A percentile compares a stretch with the other conserved stretches of the same genome.
These are phyloP conservation scores for Dioszegia hungarica DNA, from an alignment of 768 basidiomycete species.

Conservation along the genomic window DNA sequence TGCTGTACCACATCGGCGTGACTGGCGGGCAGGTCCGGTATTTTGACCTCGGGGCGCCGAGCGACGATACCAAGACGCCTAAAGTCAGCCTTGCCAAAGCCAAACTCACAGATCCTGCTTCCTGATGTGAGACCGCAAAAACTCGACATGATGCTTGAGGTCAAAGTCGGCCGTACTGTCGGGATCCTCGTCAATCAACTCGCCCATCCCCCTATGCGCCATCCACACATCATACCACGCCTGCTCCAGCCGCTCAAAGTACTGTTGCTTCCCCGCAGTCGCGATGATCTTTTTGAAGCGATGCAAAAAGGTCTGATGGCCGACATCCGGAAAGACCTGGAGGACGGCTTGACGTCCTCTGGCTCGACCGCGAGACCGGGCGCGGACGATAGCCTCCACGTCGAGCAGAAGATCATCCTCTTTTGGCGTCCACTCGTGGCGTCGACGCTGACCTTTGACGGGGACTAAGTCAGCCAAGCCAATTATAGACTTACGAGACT, in stretches of 20 bases:
- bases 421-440: slow-evolving; percentile 67
- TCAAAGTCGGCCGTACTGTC: slow-evolving; percentile 68
- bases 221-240: slow-evolving; percentile 76
- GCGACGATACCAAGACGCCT: slow-evolving; percentile 8
- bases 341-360: slow-evolving; percentile 65
- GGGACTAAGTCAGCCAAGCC: not conserved
- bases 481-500: not conserved
- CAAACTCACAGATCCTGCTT: slow-evolving; percentile 75
- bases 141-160: slow-evolving; percentile 72
- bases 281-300: slow-evolving; percentile 56
- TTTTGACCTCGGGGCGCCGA: not conserved
- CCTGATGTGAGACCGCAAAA: slow-evolving; percentile 73
- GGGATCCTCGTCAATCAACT: slow-evolving; percentile 68
- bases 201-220: slow-evolving; percentile 61
- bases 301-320: slow-evolving; percentile 10
- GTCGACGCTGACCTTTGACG: not conserved
- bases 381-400: slow-evolving; percentile 72
- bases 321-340: slow-evolving; percentile 66
- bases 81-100: not conserved
- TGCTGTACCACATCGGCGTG: slow-evolving; percentile 2
- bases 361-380: slow-evolving; percentile 63
- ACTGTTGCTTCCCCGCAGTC: slow-evolving; percentile 67
- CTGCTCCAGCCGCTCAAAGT: slow-evolving; percentile 72
- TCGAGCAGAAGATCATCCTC: slow-evolving; percentile 87
- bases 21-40: slow-evolving; percentile 20